Conservation (phyloP, 306 rosid species). For the Luffa aegyptiaca region DNA sequence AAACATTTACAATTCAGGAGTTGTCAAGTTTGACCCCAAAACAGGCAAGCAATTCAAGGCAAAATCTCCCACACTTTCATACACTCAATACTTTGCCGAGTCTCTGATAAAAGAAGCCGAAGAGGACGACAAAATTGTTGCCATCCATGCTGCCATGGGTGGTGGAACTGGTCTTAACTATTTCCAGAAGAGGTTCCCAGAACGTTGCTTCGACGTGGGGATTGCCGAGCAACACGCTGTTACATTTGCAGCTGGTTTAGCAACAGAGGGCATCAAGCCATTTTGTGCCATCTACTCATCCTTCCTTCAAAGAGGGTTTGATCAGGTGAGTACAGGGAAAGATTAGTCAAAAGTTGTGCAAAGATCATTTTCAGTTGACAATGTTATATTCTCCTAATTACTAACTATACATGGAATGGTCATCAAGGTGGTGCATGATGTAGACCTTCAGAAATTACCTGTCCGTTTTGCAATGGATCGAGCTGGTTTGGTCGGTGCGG, state of each 20-base stretch:
- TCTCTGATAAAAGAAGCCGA: conserved; percentile 87
- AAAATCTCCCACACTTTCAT: conserved; percentile 56
- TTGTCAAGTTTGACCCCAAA: conserved; percentile 72
- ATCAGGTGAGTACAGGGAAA: conserved; percentile 46
- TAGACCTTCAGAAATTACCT: conserved; percentile 84
- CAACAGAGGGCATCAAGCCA: conserved; percentile 91
- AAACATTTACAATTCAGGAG: conserved; percentile 35
- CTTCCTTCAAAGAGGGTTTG: conserved; percentile 88
- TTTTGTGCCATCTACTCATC: conserved; percentile 85
- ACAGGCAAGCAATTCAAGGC: conserved; percentile 71
- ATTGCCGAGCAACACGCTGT: conserved; percentile 95
- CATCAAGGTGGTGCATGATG: conserved; percentile 76
- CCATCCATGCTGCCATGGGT: conserved; percentile 97
- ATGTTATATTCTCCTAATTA: not conserved
- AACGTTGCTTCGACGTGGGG: conserved; percentile 87
- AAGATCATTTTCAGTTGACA: not conserved
- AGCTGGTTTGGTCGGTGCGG: conserved; percentile 93
- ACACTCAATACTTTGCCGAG: conserved; percentile 76
- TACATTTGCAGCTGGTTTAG: conserved; percentile 93
- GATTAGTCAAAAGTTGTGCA: not conserved
- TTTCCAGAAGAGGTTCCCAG: conserved; percentile 76
- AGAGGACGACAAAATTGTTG: conserved; percentile 59
- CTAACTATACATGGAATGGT: not conserved
- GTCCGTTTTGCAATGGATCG: conserved; percentile 88
- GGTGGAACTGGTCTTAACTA: conserved; percentile 87